Base-by-base conservation (phyloP, 805 yeast genomes). In the Grigorovia jiainica region DNA sequence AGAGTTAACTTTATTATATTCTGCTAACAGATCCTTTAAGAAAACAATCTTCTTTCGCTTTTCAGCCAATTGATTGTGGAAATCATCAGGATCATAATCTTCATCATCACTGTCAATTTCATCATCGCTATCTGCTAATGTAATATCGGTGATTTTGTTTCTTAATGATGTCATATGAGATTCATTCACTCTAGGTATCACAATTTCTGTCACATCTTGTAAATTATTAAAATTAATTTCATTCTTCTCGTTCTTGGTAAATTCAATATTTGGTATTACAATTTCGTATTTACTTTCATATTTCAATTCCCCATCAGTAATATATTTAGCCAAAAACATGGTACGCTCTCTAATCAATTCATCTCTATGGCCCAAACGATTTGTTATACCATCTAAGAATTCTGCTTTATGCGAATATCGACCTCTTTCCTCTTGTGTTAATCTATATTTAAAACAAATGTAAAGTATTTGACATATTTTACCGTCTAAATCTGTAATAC, bases 21-120 rank as follows among this genome's bases (percentile, higher is more conserved):
- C 82, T 11, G 65, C 60, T 4, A 86, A 52, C 17, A 89, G 63
- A 46, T 87, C 95, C 48, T 82, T 79, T 32, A 90, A 61, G 51
- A 86, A 90, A 2, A 85, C 81, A 13, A 81, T 79, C 13, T 39
- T 31, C 4, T 30, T 41, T 27, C 36, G 34, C 19, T 76, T 78
- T 40, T 67, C 67, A 7, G 62, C 69, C 9, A 61, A 62, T 27
- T 64, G 66, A 4, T 52, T 55, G 2, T 53, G 53, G 5, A 60
- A 64, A 3, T 52, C 61, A 29, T 62, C 68, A 30, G 33, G 20
- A 18, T 36, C 39, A 16, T 21, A 29, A 15, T 61, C 49, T 20
- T 59, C 64, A 32, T 57, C 62, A 29, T 54, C 64, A 43, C 54
- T 54, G 40, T 52, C 60, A 27, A 11, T 7, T 7, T 25, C 34